Evolutionary conservation across 495 filamentous ascomycete species (phyloP), one percentile per base, ranked within the genome.

Genomic region (Penicillium cinerascens): DNA sequence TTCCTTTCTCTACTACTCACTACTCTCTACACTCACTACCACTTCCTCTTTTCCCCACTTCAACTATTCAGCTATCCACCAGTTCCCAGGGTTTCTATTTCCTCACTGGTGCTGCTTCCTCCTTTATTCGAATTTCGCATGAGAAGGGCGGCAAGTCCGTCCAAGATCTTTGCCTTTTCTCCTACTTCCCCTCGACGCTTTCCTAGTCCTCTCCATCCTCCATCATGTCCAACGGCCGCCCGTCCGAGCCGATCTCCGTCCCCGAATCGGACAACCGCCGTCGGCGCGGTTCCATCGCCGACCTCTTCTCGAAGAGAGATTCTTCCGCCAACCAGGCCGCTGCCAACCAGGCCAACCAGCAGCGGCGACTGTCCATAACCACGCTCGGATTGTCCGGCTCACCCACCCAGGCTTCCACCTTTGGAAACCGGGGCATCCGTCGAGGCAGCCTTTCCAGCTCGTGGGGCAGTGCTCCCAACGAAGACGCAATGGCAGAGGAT

Each of bases 401-500:
- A 11, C 88, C 91, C 4, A 80, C 77, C 37, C 77, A 81, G 43
- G 56, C 75, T 20, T 81, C 82, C 4, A 74, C 82, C 21, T 86
- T 81, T 64, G 70, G 58, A 18, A 58, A 44, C 17, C 54, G 56
- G 18, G 73, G 73, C 45, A 66, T 83, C 36, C 84, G 90, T 36
- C 84, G 85, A 26, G 86, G 82, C 53, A 96, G 92, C 65, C 65
- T 86, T 47, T 82, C 83, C 43, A 85, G 81, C 55, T 82, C 89
- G 25, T 86, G 84, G 38, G 87, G 86, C 27, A 82, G 81, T 58
- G 84, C 84, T n/a, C 83, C 85, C 47, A 87, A 84, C n/a, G 91
- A 97, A 59, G 93, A 97, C 68, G 90, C 78, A 54, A 87, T 91
- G 39, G 79, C 92, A 39, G 93, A 97, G 48, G 93, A 97, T 42